A percentile compares a stretch with the other conserved stretches of the same genome.
phyloP scores from a whole-genome alignment of 2,329 filamentous ascomycete genomes.

The Ceratocystiopsis minuta region DNA sequence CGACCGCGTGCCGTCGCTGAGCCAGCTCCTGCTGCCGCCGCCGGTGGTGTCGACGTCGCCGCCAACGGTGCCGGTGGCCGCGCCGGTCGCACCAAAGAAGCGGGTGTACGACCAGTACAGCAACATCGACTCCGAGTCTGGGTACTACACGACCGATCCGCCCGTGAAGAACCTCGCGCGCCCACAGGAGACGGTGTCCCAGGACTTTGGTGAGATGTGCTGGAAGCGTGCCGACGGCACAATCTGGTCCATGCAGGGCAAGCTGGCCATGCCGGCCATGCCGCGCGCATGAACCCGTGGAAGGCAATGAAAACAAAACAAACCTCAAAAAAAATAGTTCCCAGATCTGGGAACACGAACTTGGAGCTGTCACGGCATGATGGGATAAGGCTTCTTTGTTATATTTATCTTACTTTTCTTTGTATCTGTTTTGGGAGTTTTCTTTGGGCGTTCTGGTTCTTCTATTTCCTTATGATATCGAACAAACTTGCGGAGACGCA shows the following conservation, averaged over 20 bases:
- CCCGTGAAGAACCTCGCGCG: slow-evolving; percentile 10
- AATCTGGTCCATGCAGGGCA: slow-evolving; percentile 7
- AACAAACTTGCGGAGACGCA: no score
- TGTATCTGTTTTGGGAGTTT: no score
- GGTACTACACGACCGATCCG: slow-evolving; percentile 1
- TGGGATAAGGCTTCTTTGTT: no score
- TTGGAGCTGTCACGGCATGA: no score
- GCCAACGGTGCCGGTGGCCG: background rate
- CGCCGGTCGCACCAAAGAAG: slow-evolving; percentile 5
- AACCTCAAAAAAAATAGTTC: no score
- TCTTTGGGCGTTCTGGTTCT: no score
- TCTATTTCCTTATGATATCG: no score
- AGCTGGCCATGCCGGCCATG: background rate
- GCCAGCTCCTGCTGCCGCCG: slow-evolving; percentile 7
- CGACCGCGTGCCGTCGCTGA: slow-evolving; percentile 8
- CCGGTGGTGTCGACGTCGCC: slow-evolving; percentile 1
- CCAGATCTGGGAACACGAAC: no score
- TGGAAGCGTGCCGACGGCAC: slow-evolving; percentile 11
- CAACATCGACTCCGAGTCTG: slow-evolving; percentile 4
- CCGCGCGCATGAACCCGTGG: no score
- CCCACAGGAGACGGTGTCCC: slow-evolving; percentile 1
- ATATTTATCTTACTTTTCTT: no score
- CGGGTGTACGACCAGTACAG: slow-evolving; percentile 9
- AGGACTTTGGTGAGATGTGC: slow-evolving; percentile 6
- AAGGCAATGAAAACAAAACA: no score